Base-by-base conservation (phyloP, 2,329 filamentous ascomycete species). In the Neocatenulostroma microsporum region DNA sequence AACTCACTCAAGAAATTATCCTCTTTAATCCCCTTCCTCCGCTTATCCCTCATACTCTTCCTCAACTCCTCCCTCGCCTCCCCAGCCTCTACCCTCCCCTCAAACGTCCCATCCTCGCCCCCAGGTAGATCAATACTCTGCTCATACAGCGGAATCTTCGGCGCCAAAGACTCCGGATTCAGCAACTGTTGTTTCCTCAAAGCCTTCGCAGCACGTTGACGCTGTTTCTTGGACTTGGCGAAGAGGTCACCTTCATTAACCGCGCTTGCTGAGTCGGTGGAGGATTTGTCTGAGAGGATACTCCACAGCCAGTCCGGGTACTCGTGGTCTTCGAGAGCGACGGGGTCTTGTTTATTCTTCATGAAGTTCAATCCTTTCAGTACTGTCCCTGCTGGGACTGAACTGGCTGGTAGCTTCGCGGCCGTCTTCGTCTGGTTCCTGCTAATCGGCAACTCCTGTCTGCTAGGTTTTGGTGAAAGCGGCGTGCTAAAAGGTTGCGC, bases 221-320 rank as follows among this genome's bases (percentile, higher is more conserved):
- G 78, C 60, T 86, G 78, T 58, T 88, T 89, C 62, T 85, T 87
- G 19, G 82, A 88, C 74, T 91, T 91, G 41, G 83, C 82, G 60
- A 86, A 91, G 49, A 87, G 72, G 65, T 89, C 84, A 15, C 78
- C 82, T 18, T 73, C 74, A 9, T 68, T 72, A 3, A 69, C 73
- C 3, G 63, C 73, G 2, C n/a, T n/a, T n/a, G n/a, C n/a, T n/a
- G n/a, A n/a, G n/a, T n/a, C n/a, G n/a, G n/a, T n/a, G n/a, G n/a
- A n/a, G n/a, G n/a, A n/a, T n/a, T n/a, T n/a, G n/a, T n/a, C n/a
- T n/a, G n/a, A n/a, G n/a, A 91, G 63, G 48, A 82, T 78, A 3
- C 63, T 69, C 85, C 85, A 93, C 44, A 93, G 61, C 85, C 85
- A 93, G 17, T 68, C 68, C 3, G 85, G 85, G 62, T 93, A 93